phyloP scores from a whole-genome alignment of 257 asterid genomes.

The Fraxinus pennsylvanica region DNA sequence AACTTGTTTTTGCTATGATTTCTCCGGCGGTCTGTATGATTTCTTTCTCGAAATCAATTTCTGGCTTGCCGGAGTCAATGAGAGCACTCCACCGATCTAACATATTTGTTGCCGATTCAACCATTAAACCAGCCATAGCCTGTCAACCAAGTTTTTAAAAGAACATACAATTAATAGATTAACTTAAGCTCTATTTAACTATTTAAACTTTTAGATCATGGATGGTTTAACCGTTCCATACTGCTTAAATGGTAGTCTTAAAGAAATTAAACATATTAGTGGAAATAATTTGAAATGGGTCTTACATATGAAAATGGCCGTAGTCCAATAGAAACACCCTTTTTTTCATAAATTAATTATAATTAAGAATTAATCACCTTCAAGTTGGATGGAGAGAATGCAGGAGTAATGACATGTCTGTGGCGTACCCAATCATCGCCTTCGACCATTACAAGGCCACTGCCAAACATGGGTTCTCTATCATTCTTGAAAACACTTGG shows the following conservation, averaged over 20 bases:
- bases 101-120: constrained; percentile 65
- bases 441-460: constrained; percentile 81
- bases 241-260: too few relatives aligned
- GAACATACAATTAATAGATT: too few relatives aligned
- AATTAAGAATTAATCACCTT: constrained; percentile 42
- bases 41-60: constrained; percentile 72
- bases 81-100: constrained; percentile 59
- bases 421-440: constrained; percentile 95
- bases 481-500: constrained; percentile 76
- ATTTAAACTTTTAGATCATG: too few relatives aligned
- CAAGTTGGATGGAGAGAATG: constrained; percentile 73
- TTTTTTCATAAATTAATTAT: neutral
- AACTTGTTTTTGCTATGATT: constrained; percentile 73
- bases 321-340: too few relatives aligned
- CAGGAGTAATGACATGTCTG: constrained; percentile 75
- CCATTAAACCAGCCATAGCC: constrained; percentile 81
- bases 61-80: constrained; percentile 46
- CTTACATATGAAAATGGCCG: too few relatives aligned
- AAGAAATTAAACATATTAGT: too few relatives aligned
- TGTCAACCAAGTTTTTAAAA: constrained; percentile 16
- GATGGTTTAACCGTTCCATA: too few relatives aligned
- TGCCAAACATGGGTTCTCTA: constrained; percentile 87
- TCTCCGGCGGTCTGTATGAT: constrained; percentile 70
- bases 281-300: too few relatives aligned
- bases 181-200: too few relatives aligned